Percentiles rank a stretch among this genome's conserved stretches.
Evolutionary conservation across 1,284 basidiomycete genomes (phyloP).

Genomic region (Pseudozyma thailandica): DNA sequence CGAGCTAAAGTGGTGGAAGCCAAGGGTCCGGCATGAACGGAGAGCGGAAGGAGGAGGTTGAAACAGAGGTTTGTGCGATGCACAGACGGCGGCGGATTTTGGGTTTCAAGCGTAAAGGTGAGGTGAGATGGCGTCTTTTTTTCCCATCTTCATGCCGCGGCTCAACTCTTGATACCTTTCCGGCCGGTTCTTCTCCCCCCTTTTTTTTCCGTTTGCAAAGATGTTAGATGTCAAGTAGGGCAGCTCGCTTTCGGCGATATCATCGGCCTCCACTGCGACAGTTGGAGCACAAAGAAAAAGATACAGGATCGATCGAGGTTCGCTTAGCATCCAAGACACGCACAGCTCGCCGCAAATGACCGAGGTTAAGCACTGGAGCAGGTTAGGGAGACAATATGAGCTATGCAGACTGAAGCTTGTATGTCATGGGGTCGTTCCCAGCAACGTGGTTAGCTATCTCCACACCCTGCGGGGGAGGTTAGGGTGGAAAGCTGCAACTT

Average conservation of each 20-base stretch:
- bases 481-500: no score
- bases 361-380: no score
- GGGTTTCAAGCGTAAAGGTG: no score
- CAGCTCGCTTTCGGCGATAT: conserved; percentile 1
- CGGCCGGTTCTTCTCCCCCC: neutral
- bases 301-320: neutral
- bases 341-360: no score
- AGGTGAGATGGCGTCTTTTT: conserved; percentile 7
- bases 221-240: neutral
- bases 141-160: conserved; percentile 10
- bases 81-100: no score
- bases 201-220: neutral
- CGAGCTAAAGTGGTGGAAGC: no score
- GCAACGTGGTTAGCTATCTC: no score
- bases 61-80: neutral
- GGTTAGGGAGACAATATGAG: no score
- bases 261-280: conserved; percentile 12
- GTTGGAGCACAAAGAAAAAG: neutral
- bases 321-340: neutral
- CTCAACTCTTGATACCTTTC: conserved; percentile 9
- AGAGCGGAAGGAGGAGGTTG: neutral
- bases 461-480: no score
- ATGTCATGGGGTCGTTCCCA: no score
- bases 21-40: neutral
- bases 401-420: no score